Evolutionary conservation across 2,329 filamentous ascomycete species (phyloP), one percentile per base, ranked within the genome.

Genomic region (Pochonia chlamydosporia): DNA sequence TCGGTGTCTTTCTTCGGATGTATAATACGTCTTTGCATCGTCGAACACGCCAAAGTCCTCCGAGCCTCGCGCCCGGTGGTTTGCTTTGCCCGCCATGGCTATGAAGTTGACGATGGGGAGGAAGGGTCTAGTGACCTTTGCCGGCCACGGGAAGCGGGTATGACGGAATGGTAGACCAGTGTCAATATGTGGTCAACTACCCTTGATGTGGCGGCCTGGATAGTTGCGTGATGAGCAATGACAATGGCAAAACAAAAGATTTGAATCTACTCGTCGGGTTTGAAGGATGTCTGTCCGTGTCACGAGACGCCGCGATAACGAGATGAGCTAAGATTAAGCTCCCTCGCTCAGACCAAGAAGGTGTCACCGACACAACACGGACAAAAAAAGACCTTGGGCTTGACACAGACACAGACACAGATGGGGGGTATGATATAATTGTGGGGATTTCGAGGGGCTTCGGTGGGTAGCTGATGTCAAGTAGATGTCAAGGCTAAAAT

Each of bases 11-110:
- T 77, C 74, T 30, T 79, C 77, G 21, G 75, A 73, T 28, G 74
- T 66, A 53, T 82, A 82, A 59, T 82, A 82, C 21, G 77, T 81
- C 59, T 71, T 73, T 49, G 78, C 78, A 64, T 80, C 76, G 50
- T 79, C 76, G 53, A 69, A 81, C 41, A 79, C 71, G 25, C 69
- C 62, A 41, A 74, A 74, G 49, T 79, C 74, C 42, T 69, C 66
- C 7, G 71, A 74, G 35, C 66, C 65, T 50, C 61, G 61, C 23
- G 56, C 33, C 49, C 54, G 60, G 52, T 62, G 61, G 50, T 57
- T 53, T 28, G 53, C 52, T 25, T 58, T 54, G 35, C 55, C 56
- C 37, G 59, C 50, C 63, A 65, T 65, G 44, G 37, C 49, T 21
- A 23, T 24, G 18, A 39, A 7, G 18, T 13, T 23, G 16, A 54